phyloP scores from a whole-genome alignment of 2,329 filamentous ascomycete species.

The Fusarium fracticaudum region DNA sequence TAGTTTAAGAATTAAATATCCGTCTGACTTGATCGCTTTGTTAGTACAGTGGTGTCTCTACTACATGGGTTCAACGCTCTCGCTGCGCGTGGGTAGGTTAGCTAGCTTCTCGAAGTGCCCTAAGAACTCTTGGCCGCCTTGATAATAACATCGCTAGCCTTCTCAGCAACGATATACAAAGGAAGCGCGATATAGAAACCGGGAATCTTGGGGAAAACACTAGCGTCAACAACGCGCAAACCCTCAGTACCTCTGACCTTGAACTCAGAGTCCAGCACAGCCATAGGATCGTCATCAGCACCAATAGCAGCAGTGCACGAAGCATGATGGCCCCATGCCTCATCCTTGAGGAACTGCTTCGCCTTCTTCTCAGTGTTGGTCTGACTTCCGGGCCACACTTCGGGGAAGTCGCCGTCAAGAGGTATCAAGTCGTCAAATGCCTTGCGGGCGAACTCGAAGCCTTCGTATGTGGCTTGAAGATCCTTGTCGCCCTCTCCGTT shows the following conservation, averaged over 20 bases:
- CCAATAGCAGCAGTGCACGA: constrained; percentile 47
- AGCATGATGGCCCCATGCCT: constrained; percentile 48
- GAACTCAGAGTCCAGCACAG: constrained; percentile 62
- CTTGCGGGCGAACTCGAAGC: constrained; percentile 60
- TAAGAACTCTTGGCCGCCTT: constrained; percentile 15
- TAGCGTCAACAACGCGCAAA: constrained; percentile 70
- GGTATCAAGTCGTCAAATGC: constrained; percentile 43
- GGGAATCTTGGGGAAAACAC: constrained; percentile 54
- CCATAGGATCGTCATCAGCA: constrained; percentile 44
- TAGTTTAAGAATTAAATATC: not conserved
- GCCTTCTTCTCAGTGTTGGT: constrained; percentile 49
- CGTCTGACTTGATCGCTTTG: no score
- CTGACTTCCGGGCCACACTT: constrained; percentile 50
- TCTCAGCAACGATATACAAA: constrained; percentile 61
- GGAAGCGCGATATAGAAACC: constrained; percentile 34
- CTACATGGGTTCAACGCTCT: not conserved
- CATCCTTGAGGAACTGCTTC: constrained; percentile 42
- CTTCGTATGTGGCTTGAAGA: constrained; percentile 65
- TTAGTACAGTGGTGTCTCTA: not conserved
- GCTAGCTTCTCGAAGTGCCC: not conserved
- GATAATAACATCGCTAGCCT: constrained; percentile 57
- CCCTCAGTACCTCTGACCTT: constrained; percentile 64
- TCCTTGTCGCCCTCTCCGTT: constrained; percentile 55
- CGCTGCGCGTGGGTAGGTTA: not conserved
- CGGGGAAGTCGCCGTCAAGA: constrained; percentile 15